Base-by-base conservation (phyloP, 768 basidiomycete species). In the Termitomyces sp. region DNA sequence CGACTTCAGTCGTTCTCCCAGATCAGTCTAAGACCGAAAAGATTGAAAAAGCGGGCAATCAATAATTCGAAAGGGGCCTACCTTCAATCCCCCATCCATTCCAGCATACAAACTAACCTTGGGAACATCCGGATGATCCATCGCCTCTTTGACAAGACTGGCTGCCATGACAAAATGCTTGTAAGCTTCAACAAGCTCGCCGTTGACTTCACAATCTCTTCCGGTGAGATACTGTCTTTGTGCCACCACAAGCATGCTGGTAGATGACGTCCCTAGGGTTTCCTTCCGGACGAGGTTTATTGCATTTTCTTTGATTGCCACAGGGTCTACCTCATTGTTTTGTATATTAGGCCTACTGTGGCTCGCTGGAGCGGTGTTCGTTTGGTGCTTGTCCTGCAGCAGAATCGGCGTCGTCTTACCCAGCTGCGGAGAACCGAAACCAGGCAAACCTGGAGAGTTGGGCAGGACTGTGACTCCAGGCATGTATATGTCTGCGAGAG, bases 31-130 rank as follows among this genome's bases (percentile, higher is more conserved):
- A 6, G 12, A 49, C 16, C 32, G 23, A 17, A 44, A 10, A 10
- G 19, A 19, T 44, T 50, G n/a, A n/a, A 32, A 34, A 23, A 46
- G 8, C 23, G 27, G 16, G 52, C 62, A 47, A 54, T 53, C 42
- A 51, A 55, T 32, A 19, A 45, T 42, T 45, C 66, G 54, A 62
- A 50, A 37, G n/a, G 41, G 41, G 45, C 80, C 32, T 63, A 91
- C 90, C 75, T 82, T 77, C 63, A 84, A 76, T 58, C 90, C 89
- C 23, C 84, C 82, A 42, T 75, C 63, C 54, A 89, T 78, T 62
- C 89, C 87, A 69, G 80, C 84, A 69, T 79, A 78, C 46, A 90
- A 68, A 35, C 79, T 83, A 57, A 77, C 77, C 58, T 78, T 81
- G 41, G 78, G 80, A 37, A 73, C 73, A 45, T 89, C 87, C 9